Evolutionary conservation across 495 filamentous ascomycete genomes (phyloP).

Genomic region (Penicillium mononematosum): DNA sequence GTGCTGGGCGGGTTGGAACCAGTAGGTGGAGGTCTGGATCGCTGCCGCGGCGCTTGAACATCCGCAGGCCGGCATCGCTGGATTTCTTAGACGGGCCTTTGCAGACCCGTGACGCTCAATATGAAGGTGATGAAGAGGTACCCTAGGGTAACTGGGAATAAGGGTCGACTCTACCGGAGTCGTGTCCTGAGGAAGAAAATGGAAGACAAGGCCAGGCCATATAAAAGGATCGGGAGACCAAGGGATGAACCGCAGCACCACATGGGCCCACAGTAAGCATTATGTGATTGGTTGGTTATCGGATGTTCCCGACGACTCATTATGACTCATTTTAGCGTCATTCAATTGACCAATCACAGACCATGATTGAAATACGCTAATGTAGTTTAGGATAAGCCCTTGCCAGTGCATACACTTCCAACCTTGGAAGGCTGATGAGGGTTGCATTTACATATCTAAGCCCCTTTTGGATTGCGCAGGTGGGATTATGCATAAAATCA

Average conservation of each 20-base stretch:
- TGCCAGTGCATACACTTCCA: not conserved
- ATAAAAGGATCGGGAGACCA: slow-evolving; percentile 10
- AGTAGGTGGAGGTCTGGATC: slow-evolving; percentile 17
- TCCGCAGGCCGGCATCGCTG: slow-evolving; percentile 27
- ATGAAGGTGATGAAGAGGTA: not conserved
- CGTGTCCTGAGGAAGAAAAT: slow-evolving; percentile 31
- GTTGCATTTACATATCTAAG: not conserved
- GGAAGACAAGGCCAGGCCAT: slow-evolving; percentile 5
- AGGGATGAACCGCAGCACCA: slow-evolving; percentile 12
- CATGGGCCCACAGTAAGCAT: not conserved
- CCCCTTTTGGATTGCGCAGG: not conserved
- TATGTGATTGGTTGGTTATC: slow-evolving; percentile 16
- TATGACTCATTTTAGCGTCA: slow-evolving; percentile 35
- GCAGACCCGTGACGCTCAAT: slow-evolving; percentile 29
- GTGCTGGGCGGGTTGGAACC: slow-evolving; percentile 23
- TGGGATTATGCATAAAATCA: not conserved
- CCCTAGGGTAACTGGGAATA: slow-evolving; percentile 1
- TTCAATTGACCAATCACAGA: slow-evolving; percentile 14
- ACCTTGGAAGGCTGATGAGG: not conserved
- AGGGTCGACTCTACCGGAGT: slow-evolving; percentile 18
- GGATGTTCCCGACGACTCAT: slow-evolving; percentile 23
- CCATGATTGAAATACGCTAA: not conserved
- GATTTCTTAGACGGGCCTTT: slow-evolving; percentile 32
- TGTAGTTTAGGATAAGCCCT: not conserved
- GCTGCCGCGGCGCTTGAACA: slow-evolving; percentile 23